Evolutionary conservation across 192 early-diverging fungal species (phyloP).

Genomic region (Podila verticillata): DNA sequence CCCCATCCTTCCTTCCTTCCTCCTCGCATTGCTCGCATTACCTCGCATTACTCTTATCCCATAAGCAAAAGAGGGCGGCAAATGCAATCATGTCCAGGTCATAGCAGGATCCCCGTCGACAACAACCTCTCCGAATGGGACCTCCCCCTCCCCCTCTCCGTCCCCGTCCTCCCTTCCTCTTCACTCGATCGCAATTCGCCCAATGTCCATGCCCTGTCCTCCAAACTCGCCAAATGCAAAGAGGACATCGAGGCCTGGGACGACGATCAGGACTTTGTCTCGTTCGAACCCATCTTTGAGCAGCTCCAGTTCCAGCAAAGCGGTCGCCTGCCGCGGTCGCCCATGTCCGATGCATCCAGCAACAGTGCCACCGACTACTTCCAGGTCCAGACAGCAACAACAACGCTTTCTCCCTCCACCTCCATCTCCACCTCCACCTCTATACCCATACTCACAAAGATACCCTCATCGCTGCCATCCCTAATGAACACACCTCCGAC

Average conservation of each 20-base stretch:
- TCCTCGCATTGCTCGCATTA: neutral
- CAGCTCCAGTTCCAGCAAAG: slow-evolving; percentile 16
- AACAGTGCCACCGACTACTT: slow-evolving; percentile 29
- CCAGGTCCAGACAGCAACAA: slow-evolving; percentile 1
- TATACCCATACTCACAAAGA: neutral
- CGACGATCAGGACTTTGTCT: slow-evolving; percentile 34
- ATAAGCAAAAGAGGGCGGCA: neutral
- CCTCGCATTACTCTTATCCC: neutral
- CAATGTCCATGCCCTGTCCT: neutral
- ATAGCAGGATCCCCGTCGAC: neutral
- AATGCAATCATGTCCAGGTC: neutral
- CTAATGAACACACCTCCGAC: slow-evolving; percentile 1
- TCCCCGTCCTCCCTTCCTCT: neutral
- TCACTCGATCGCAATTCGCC: neutral
- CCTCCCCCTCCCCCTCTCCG: neutral
- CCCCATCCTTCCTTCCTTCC: neutral
- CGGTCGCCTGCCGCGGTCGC: slow-evolving; percentile 19
- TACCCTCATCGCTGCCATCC: neutral
- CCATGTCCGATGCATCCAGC: slow-evolving; percentile 35
- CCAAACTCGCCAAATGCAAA: neutral
- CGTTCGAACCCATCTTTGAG: slow-evolving; percentile 30
- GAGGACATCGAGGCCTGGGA: slow-evolving; percentile 37
- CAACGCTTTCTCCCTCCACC: neutral
- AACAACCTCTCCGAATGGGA: neutral
- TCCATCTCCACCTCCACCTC: neutral